Base-by-base conservation (phyloP, 148 eudicot species). In the Rhododendron ferrugineum region DNA sequence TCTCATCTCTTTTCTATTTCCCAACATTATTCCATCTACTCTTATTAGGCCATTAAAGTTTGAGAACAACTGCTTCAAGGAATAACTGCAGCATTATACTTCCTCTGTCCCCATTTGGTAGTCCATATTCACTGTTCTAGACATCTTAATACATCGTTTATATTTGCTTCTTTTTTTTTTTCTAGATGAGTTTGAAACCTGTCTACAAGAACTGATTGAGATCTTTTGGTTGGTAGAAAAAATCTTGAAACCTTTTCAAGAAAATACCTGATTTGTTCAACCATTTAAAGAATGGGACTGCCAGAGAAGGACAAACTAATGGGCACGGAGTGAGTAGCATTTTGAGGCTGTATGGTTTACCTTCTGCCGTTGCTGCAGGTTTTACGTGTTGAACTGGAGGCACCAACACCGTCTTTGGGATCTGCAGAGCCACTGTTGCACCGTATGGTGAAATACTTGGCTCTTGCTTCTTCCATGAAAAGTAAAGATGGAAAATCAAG, bases 401-500 rank as follows among this genome's bases (percentile, higher is more conserved):
- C 94, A 73, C 92, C 98, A 64, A 88, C 81, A 89, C 93, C 89
- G 34, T 85, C 95, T 84, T 88, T 94, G 84, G 95, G 93, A 82
- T 85, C 94, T 37, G 82, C 98, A 30, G 99, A 97, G 91, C 98
- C 99, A 36, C 88, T 97, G 84, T 85, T 97, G 92, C 98, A 97
- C 87, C 99, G 96, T 50, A 89, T 95, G 95, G 94, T 95, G 88
- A 95, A 94, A 92, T 97, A 94, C 91, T 90, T 95, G 89, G 98
- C 95, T 84, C 93, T 97, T 89, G 92, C 98, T 85, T 93, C 98
- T 89, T 94, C 99, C 83, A 87, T 90, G 91, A 91, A 87, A 82
- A 87, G 83, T 83, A 93, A 93, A 83, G 99, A 93, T 87, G 98
- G 91, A 86, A 95, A 91, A 86, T 83, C 90, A 80, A 88, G 89